Evolutionary conservation across 2,329 filamentous ascomycete species (phyloP), one percentile per base, ranked within the genome.

Genomic region (Monilinia laxa): DNA sequence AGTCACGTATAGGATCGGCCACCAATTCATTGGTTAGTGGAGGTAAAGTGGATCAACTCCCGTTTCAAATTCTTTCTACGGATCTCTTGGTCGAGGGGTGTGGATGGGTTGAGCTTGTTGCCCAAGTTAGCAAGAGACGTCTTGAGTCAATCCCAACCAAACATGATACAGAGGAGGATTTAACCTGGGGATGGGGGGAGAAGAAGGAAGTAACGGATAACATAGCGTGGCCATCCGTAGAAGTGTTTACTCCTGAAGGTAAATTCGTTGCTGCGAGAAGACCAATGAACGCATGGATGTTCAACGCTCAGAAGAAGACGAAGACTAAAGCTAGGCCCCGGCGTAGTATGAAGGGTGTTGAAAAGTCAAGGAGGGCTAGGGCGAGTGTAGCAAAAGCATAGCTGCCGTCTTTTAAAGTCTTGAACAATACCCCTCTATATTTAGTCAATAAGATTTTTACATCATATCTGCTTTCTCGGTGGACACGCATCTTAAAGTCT

Each of bases 81-180:
- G 96, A 99, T 75, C 87, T 99, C 31, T 80, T 99, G 18, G 87
- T 99, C 60, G 94, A 98, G 77, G 93, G 95, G 2, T 89, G 93
- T 35, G 95, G 95, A 10, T 99, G 96, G 91, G 84, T 99, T 2
- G 95, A 99, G 78, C 78, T 99, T 52, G 88, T 88, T 0, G 89
- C 89, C 3, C 94, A 99, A 78, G 86, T 96, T 12, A 86, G 94
- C 62, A 85, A 82, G 20, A 84, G 78, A 74, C 80, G 83, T 67
- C 42, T 9, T 51, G 62, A 56, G 20, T 4, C 14, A 55, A 4
- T 14, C 4, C 6, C 60, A 31, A 1, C 23, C 49, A 40, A 28
- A n/a, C 5, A 25, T 23, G 10, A 45, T n/a, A 38, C 20, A 14
- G 53, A 4, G 28, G n/a, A 45, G 11, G 28, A 47, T 20, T 31